Base-by-base conservation (phyloP, 208 protist genomes). In the Crithidia bombi region DNA sequence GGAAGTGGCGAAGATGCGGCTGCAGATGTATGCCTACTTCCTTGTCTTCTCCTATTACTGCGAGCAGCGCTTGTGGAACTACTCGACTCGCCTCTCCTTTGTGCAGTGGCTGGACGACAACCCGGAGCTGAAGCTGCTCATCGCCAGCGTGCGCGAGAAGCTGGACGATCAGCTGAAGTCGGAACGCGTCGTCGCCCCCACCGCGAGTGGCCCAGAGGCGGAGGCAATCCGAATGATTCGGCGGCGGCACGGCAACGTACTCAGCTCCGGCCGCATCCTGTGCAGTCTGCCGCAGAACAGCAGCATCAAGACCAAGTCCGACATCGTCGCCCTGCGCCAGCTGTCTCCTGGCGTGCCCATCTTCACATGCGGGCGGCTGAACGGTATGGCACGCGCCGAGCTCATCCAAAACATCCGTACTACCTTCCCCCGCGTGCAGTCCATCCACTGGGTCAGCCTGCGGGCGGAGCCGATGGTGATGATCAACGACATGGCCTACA, bases 11-110 rank as follows among this genome's bases (percentile, higher is more conserved):
- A 84, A 88, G 79, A 91, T 96, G 87, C 85, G 85, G 25, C 75
- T 96, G 64, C 84, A 88, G 73, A 85, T 87, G 74, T 96, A 94
- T 75, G 83, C 87, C 7, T 87, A 86, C 63, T 92, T 93, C 56
- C 79, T 96, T 65, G 83, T 91, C 49, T 94, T 96, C 69, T 93
- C 86, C 11, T 96, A 92, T 68, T 96, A 93, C 77, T 96, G 91
- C 65, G 91, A 96, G 82, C 91, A 94, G 75, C 82, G 88, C 11
- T 43, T 96, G 59, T 96, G 91, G 88, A 85, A 81, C 56, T 85
- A 85, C 54, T 44, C 79, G 23, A 86, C 79, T 21, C 82, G 77
- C 17, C 25, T 66, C 2, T 72, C 81, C 49, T 96, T 96, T 49
- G 78, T 70, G 30, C 63, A 86, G 43, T 96, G 88, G 87, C 78